These are phyloP conservation scores for Flueggea neowawraea DNA, from an alignment of 441 rosid genomes.

Conservation along the genomic window DNA sequence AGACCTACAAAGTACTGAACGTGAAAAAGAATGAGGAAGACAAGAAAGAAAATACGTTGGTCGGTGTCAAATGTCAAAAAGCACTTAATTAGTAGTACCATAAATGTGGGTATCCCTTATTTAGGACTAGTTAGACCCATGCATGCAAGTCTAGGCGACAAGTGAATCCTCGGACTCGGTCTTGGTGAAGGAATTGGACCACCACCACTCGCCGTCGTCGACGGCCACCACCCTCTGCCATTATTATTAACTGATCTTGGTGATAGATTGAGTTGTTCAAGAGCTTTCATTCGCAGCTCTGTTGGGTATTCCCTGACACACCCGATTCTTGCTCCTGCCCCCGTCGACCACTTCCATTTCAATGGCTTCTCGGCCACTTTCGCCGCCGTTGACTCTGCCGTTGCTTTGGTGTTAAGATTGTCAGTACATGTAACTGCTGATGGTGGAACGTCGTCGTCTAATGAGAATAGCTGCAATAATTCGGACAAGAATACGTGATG, in stretches of 20 bases:
- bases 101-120: not conserved
- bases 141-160: slow-evolving; percentile 26
- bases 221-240: too few species aligned
- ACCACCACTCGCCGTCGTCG: not conserved
- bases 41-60: too few species aligned
- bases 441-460: too few species aligned
- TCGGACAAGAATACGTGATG: too few species aligned
- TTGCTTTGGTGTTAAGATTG: slow-evolving; percentile 28
- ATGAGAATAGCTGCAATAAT: too few species aligned
- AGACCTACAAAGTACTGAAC: too few species aligned
- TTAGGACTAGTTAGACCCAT: slow-evolving; percentile 34
- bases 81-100: too few species aligned
- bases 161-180: slow-evolving; percentile 26
- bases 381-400: slow-evolving; percentile 29
- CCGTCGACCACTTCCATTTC: slow-evolving; percentile 57
- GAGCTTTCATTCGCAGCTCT: slow-evolving; percentile 24
- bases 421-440: slow-evolving; percentile 18
- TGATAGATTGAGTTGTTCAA: slow-evolving; percentile 39
- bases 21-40: too few species aligned
- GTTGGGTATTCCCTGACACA: slow-evolving; percentile 35
- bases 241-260: slow-evolving; percentile 4
- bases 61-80: too few species aligned
- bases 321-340: slow-evolving; percentile 34
- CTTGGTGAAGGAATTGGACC: slow-evolving; percentile 35
- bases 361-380: slow-evolving; percentile 52